phyloP scores from a whole-genome alignment of 768 basidiomycete species.

The Rhizopogon vinicolor region DNA sequence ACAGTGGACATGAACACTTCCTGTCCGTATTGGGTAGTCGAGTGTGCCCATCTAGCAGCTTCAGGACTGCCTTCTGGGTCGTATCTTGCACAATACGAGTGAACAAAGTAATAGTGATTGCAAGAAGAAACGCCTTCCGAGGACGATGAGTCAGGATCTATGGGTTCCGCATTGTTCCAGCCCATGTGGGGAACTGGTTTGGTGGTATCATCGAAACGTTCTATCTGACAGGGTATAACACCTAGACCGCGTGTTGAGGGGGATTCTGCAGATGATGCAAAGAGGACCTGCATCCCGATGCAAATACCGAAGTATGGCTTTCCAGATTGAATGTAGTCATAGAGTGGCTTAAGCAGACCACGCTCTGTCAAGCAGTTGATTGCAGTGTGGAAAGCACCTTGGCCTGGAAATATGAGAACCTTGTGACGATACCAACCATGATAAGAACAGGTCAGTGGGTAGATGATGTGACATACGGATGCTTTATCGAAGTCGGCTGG shows the following conservation, averaged over 20 bases:
- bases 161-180: constrained; percentile 78
- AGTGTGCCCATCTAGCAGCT: constrained; percentile 73
- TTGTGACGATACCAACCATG: constrained; percentile 28
- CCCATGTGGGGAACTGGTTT: constrained; percentile 98
- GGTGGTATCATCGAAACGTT: constrained; percentile 59
- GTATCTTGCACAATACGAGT: constrained; percentile 87
- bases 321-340: constrained; percentile 79
- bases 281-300: constrained; percentile 97
- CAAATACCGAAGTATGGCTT: constrained; percentile 97
- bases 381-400: constrained; percentile 89
- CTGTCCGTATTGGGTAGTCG: constrained; percentile 90
- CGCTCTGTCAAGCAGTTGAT: constrained; percentile 68
- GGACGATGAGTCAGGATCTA: constrained; percentile 39
- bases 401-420: constrained; percentile 96
- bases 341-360: constrained; percentile 77
- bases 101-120: constrained; percentile 94
- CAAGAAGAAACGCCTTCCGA: constrained; percentile 44
- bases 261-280: constrained; percentile 80
- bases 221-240: constrained; percentile 78
- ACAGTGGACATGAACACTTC: constrained; percentile 88
- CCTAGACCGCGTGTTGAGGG: constrained; percentile 67
- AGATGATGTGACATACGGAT: constrained; percentile 57
- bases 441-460: not conserved
- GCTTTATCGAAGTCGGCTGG: constrained; percentile 83
- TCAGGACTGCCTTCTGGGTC: constrained; percentile 48